Evolutionary conservation across 768 basidiomycete genomes (phyloP), one percentile per base, ranked within the genome.

Genomic region (Pholiota microspora): DNA sequence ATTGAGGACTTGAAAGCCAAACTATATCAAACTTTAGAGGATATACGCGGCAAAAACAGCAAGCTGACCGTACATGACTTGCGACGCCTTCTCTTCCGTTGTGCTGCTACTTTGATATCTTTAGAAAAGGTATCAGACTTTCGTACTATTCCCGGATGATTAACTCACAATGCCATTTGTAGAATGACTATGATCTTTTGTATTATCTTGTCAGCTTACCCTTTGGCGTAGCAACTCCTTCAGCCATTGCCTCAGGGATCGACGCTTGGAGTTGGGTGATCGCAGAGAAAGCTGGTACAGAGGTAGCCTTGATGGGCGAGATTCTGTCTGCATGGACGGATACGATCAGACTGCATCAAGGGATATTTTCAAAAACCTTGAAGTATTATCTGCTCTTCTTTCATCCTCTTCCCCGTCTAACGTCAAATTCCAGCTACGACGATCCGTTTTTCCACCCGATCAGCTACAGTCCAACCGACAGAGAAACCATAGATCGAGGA

Each of bases 261-360:
- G 94, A 98, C 65, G 88, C 89, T 8, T 98, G 97, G 97, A 93
- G 89, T 2, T 98, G 95, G 95, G 80, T 97, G 0, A 88, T 97
- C 49, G 84, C 90, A 12, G 90, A 96, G 66, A 84, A 91, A 55
- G 86, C 91, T 0, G 80, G 81, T 45, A 75, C 89, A 9, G 95
- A 98, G 69, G 82, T 94, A 45, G 83, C 86, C 2, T 69, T 98
- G 16, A 88, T 98, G 79, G 76, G 83, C 4, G 94, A 98, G 63
- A 82, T 98, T 47, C 73, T 92, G 44, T 82, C 90, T 2, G 89
- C 90, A 2, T 99, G 97, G 97, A 79, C 87, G 45, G 79, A 82
- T 51, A 90, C 90, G 4, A 89, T 98, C 56, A 82, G 80, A 58
- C 76, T 82, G 32, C 79, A 84, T 54, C 87, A 81, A 59, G 97